A percentile compares a stretch with the other conserved stretches of the same genome.
These are phyloP conservation scores for Poronia punctata DNA, from an alignment of 495 filamentous ascomycete genomes.

Conservation along the genomic window DNA sequence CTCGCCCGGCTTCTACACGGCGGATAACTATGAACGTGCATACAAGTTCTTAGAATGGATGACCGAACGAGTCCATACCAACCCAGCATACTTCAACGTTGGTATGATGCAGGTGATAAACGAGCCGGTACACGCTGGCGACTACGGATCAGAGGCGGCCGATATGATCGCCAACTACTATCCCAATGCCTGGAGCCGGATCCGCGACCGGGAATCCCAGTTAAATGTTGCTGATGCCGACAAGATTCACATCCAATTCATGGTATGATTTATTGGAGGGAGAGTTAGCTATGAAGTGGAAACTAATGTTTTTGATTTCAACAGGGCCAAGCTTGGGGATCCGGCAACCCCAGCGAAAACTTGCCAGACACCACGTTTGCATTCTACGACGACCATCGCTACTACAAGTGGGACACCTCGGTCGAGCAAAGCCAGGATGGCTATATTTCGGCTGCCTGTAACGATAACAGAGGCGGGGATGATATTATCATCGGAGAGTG, in stretches of 20 bases:
- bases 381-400: conserved; percentile 37
- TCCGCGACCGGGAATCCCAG: conserved; percentile 17
- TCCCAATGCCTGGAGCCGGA: conserved; percentile 17
- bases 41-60: conserved; percentile 54
- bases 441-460: conserved; percentile 46
- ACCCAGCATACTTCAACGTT: conserved; percentile 35
- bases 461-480: conserved; percentile 39
- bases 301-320: too few species aligned
- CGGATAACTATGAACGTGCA: conserved; percentile 51
- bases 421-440: conserved; percentile 35
- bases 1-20: conserved; percentile 47
- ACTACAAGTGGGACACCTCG: conserved; percentile 45
- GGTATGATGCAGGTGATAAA: conserved; percentile 56
- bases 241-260: conserved; percentile 25
- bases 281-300: too few species aligned
- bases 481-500: conserved; percentile 52
- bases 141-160: conserved; percentile 25
- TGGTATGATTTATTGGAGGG: too few species aligned
- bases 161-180: conserved; percentile 24
- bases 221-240: conserved; percentile 9
- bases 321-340: conserved; percentile 32
- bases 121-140: conserved; percentile 47
- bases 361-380: conserved; percentile 17
- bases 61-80: conserved; percentile 46
- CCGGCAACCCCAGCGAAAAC: conserved; percentile 20